Base-by-base conservation (phyloP, 2,329 filamentous ascomycete genomes). In the Tolypocladium inflatum region DNA sequence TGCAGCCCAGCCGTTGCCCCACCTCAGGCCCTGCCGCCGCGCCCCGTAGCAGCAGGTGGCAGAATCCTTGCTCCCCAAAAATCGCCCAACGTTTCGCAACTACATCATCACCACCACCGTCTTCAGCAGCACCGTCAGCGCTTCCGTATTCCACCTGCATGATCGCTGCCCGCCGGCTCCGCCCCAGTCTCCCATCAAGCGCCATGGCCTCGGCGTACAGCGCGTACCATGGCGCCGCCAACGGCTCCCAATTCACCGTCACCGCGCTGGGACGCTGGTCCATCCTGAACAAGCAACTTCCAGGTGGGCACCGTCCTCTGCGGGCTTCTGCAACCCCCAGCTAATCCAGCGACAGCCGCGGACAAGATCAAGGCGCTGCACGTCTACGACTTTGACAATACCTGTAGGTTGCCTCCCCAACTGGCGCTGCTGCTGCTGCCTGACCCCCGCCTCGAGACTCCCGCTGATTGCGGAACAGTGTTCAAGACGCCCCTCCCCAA, bases 361-460 rank as follows among this genome's bases (percentile, higher is more conserved):
- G 79, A 88, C 48, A 78, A 84, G 57, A 87, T 97, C 73, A 90
- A 84, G 70, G 76, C 85, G 10, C 85, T 99, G 56, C 93, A 97
- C 70, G 83, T 99, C 64, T 97, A 97, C 76, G 94, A 99, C 73
- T 99, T 97, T 72, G 94, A 99, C 74, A 97, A 99, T 69, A 97
- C 93, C 42, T 76, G 90, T 93, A 77, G 71, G 87, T 43, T 33
- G 5, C 50, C 26, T 23, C 62, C 56, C 48, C 30, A 2, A 7
- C 23, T 15, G 13, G 30, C 17, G 17, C n/a, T 35, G 48, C 4
- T 21, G 48, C 19, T n/a, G 26, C 45, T 2, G 38, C 38, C 38
- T 15, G 5, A 7, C 30, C 30, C 15, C 38, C 38, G 38, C 21
- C 17, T 26, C 19, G 5, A 21, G 17, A 8, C 35, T 13, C 21